Conservation (phyloP, 176 grass and related monocot genomes). For the Oryza officinalis region DNA sequence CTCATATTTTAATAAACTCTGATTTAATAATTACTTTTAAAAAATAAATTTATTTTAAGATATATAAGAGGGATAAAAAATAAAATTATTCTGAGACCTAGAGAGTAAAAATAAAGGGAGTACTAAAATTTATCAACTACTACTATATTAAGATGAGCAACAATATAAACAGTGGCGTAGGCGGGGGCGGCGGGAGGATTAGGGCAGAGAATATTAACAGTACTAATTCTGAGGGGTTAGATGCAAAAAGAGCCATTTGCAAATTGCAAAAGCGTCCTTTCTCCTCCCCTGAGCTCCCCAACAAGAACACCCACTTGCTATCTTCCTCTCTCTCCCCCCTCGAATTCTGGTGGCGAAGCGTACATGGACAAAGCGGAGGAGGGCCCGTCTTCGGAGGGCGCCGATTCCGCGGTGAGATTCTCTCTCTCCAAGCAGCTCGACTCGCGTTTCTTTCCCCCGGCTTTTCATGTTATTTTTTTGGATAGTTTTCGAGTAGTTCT, state of each 20-base stretch:
- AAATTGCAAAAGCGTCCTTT: neutral
- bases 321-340: neutral
- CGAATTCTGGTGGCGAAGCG: constrained; percentile 20
- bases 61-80: no score
- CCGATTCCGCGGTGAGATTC: constrained; percentile 31
- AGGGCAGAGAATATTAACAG: no score
- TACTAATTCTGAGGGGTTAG: neutral
- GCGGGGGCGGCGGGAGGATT: no score
- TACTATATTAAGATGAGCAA: no score
- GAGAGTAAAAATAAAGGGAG: no score
- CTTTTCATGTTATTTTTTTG: neutral
- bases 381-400: constrained; percentile 11
- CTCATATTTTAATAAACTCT: no score
- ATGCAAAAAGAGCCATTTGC: neutral
- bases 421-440: neutral
- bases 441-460: neutral
- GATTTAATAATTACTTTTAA: no score
- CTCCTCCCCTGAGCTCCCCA: neutral
- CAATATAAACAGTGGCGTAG: no score
- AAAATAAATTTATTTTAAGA: no score
- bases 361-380: constrained; percentile 31
- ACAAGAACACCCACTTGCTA: neutral
- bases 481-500: neutral
- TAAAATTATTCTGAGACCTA: no score
- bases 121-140: no score